A percentile compares a stretch with the other conserved stretches of the same genome.
Evolutionary conservation across 306 rosid species (phyloP).

Genomic region (Alnus glutinosa): DNA sequence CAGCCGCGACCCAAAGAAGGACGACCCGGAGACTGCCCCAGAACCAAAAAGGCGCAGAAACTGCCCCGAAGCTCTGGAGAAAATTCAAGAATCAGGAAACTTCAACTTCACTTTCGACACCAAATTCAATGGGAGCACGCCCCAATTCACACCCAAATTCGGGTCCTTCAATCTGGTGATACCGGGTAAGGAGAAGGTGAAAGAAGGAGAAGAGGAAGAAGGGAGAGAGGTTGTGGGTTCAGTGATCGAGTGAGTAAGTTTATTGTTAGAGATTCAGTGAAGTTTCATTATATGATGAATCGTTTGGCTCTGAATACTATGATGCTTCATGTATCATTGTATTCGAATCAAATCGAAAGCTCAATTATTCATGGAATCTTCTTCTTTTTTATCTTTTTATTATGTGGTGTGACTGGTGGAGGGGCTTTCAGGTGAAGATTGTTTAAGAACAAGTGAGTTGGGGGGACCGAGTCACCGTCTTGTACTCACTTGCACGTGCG

Average conservation of each 20-base stretch:
- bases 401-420: too few relatives aligned
- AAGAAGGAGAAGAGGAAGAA: slow-evolving; percentile 2
- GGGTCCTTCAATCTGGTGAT: slow-evolving; percentile 43
- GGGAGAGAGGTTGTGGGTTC: neutral
- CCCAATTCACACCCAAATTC: slow-evolving; percentile 51
- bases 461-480: neutral
- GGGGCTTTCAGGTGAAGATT: neutral
- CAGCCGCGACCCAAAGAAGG: neutral
- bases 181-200: neutral
- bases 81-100: slow-evolving; percentile 32
- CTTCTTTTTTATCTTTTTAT: neutral
- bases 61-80: slow-evolving; percentile 40
- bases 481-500: slow-evolving; percentile 2
- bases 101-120: slow-evolving; percentile 49
- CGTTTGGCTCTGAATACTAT: neutral
- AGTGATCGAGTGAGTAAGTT: neutral
- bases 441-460: neutral
- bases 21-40: slow-evolving; percentile 26
- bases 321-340: neutral
- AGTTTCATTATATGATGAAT: neutral
- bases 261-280: neutral
- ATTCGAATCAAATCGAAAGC: neutral
- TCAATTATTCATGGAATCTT: neutral
- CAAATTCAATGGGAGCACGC: slow-evolving; percentile 27
- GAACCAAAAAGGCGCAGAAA: slow-evolving; percentile 41